Evolutionary conservation across 1,284 basidiomycete genomes (phyloP).

Genomic region (Tetrapyrgos nigripes): DNA sequence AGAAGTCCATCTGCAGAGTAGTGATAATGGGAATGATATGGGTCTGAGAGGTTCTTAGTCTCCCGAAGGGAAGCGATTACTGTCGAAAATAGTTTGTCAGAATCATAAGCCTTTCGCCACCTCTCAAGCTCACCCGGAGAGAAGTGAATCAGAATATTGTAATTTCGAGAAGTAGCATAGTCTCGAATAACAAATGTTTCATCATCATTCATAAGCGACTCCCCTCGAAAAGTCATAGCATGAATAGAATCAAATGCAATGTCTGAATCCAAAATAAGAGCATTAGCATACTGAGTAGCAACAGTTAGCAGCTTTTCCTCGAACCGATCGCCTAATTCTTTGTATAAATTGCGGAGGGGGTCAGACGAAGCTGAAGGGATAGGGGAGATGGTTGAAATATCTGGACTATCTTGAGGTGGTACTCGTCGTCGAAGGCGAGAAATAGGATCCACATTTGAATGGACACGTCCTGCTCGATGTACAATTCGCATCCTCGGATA

Average conservation of each 20-base stretch:
- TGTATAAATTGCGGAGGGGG: conserved; percentile 28
- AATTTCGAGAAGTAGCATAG: background rate
- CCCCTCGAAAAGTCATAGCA: no score
- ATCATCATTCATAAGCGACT: no score
- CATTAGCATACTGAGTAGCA: conserved; percentile 10
- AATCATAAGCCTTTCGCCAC: background rate
- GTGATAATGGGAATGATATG: conserved; percentile 17
- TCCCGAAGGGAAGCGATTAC: background rate
- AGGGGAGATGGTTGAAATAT: background rate
- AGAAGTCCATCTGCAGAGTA: conserved; percentile 26
- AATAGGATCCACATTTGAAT: conserved; percentile 38
- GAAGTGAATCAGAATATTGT: background rate
- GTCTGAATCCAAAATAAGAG: background rate
- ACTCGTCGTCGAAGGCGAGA: conserved; percentile 5
- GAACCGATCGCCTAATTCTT: conserved; percentile 32
- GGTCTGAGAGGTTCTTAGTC: no score
- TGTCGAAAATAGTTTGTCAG: background rate
- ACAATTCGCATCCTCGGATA: conserved; percentile 34
- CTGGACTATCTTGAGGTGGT: no score
- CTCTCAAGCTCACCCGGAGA: background rate
- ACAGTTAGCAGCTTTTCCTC: conserved; percentile 33
- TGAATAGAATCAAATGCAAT: background rate
- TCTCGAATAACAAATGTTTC: background rate
- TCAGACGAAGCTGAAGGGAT: no score
- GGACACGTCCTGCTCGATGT: conserved; percentile 32